Percentiles rank a stretch among this genome's conserved stretches.
These are phyloP conservation scores for Naematelia aurantialba DNA, from an alignment of 768 basidiomycete genomes.

Conservation along the genomic window DNA sequence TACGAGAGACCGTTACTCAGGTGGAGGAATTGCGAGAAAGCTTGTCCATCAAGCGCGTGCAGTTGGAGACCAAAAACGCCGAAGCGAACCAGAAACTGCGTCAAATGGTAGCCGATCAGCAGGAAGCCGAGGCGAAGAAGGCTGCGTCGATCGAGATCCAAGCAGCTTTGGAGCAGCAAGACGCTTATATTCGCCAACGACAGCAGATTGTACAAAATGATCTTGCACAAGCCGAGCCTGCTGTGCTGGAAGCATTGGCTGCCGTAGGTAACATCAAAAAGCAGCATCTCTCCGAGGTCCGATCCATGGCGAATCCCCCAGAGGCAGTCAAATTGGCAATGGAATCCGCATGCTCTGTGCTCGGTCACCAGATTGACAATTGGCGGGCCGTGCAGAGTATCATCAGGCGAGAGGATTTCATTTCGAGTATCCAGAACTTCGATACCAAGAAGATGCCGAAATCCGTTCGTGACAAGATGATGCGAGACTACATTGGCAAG, in stretches of 20 bases:
- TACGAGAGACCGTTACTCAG: constrained; percentile 90
- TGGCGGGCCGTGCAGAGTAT: constrained; percentile 95
- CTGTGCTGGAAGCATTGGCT: constrained; percentile 86
- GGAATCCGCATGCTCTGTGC: constrained; percentile 95
- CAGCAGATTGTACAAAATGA: constrained; percentile 86
- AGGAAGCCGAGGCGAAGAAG: constrained; percentile 98
- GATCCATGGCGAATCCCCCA: constrained; percentile 96
- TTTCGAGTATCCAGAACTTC: constrained; percentile 89
- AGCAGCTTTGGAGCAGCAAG: constrained; percentile 85
- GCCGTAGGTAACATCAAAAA: constrained; percentile 97
- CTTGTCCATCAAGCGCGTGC: constrained; percentile 85
- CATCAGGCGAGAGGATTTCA: constrained; percentile 95
- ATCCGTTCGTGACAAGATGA: constrained; percentile 81
- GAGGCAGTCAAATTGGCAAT: constrained; percentile 96
- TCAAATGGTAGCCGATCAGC: constrained; percentile 97
- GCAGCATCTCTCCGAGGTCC: constrained; percentile 92
- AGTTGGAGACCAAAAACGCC: constrained; percentile 85
- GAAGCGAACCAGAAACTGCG: constrained; percentile 97
- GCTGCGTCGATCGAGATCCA: constrained; percentile 93
- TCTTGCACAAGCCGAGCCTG: constrained; percentile 95
- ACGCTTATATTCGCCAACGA: constrained; percentile 81
- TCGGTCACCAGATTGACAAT: constrained; percentile 93
- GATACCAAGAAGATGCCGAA: constrained; percentile 93
- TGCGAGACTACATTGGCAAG: constrained; percentile 82
- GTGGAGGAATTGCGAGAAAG: constrained; percentile 95